These are phyloP conservation scores for Spatholobus suberectus DNA, from an alignment of 306 rosid genomes.

Conservation along the genomic window DNA sequence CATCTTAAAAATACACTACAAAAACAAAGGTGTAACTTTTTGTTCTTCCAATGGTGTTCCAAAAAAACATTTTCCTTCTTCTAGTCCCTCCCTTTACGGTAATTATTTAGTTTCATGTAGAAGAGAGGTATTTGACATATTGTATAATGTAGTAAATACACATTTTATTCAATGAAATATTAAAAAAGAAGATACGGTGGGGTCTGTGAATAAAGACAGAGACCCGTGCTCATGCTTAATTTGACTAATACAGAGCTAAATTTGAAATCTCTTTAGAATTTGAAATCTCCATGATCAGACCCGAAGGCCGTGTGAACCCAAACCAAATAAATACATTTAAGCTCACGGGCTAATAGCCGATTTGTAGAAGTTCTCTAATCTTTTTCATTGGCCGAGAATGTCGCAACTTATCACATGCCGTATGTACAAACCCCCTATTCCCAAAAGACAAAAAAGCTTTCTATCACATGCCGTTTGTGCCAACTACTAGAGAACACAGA, in stretches of 20 bases:
- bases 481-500: background rate
- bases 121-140: background rate
- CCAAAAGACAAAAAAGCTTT: background rate
- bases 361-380: background rate
- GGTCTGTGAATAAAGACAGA: background rate
- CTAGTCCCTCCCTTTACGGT: too few relatives aligned
- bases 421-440: background rate
- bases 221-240: background rate
- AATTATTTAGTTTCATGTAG: too few relatives aligned
- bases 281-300: background rate
- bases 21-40: too few relatives aligned
- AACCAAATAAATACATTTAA: background rate
- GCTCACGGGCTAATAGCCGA: background rate
- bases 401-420: background rate
- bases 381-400: background rate
- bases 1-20: too few relatives aligned
- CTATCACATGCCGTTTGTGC: background rate
- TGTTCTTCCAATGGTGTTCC: too few relatives aligned
- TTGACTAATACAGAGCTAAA: background rate
- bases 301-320: background rate
- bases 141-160: background rate
- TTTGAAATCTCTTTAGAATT: background rate
- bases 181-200: background rate
- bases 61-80: too few relatives aligned
- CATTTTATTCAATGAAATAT: background rate